A percentile compares a stretch with the other conserved stretches of the same genome.
Conservation (phyloP, 2,329 filamentous ascomycete species). For the Akanthomyces lecanii region DNA sequence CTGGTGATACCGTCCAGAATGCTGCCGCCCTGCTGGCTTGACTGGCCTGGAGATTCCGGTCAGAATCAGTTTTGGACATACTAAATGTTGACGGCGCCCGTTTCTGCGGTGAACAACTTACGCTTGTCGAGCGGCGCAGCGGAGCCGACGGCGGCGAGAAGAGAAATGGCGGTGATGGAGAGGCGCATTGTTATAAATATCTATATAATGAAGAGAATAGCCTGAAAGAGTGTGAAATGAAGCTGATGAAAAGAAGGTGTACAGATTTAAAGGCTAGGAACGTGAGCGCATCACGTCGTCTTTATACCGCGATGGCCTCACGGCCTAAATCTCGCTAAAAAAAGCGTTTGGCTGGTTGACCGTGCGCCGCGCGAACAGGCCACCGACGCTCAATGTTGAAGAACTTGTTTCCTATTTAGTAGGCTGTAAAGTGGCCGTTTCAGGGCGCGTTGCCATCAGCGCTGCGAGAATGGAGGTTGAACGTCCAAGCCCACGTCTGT, state of each 20-base stretch:
- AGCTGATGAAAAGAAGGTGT: neutral
- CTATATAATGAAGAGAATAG: neutral
- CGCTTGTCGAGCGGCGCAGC: slow-evolving; percentile 11
- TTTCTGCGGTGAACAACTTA: neutral
- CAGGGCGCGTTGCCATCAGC: neutral
- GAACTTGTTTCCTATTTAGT: neutral
- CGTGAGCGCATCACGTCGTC: neutral
- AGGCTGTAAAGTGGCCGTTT: neutral
- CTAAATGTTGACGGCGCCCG: neutral
- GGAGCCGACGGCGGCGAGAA: neutral
- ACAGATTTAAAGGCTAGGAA: no score
- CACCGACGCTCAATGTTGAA: neutral
- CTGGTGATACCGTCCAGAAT: slow-evolving; percentile 2
- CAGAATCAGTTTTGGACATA: neutral
- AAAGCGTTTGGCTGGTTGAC: neutral
- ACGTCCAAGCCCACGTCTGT: slow-evolving; percentile 12
- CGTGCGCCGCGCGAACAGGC: neutral
- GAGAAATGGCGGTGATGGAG: neutral
- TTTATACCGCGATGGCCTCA: slow-evolving; percentile 7
- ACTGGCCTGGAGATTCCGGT: neutral
- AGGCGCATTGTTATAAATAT: neutral
- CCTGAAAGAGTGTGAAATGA: neutral
- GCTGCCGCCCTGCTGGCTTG: neutral
- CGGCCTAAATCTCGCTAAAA: neutral
- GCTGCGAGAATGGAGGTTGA: neutral